Percentiles rank a stretch among this genome's conserved stretches.
Evolutionary conservation across 1,139 yeast genomes (phyloP).

Genomic region (Yamadazyma pseudoaaseri): DNA sequence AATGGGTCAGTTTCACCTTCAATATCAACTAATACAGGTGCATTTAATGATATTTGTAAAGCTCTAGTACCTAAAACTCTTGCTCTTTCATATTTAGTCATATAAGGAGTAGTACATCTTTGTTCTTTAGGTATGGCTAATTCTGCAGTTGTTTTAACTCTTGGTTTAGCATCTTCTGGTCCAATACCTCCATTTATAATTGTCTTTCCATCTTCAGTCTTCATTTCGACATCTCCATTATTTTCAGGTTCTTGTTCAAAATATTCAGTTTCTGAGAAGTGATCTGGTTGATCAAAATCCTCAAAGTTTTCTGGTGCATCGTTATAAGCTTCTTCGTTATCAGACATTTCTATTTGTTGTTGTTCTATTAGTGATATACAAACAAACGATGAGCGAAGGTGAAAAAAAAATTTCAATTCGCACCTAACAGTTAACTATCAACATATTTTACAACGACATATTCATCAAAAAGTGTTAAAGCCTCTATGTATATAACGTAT

Average conservation of each 20-base stretch:
- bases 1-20: slow-evolving; percentile 99
- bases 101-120: slow-evolving; percentile 94
- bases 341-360: slow-evolving; percentile 34
- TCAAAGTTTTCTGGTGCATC: slow-evolving; percentile 80
- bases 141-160: slow-evolving; percentile 67
- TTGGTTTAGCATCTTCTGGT: slow-evolving; percentile 54
- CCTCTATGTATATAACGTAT: slow-evolving; percentile 1
- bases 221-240: slow-evolving; percentile 47
- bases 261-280: slow-evolving; percentile 67
- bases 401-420: slow-evolving; percentile 1
- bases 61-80: slow-evolving; percentile 96
- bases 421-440: too few species aligned
- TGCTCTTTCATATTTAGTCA: slow-evolving; percentile 98
- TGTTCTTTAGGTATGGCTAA: slow-evolving; percentile 87
- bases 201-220: slow-evolving; percentile 72
- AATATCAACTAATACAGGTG: slow-evolving; percentile 95
- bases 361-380: not conserved
- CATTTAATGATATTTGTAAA: slow-evolving; percentile 93
- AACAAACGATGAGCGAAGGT: not conserved
- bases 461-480: not conserved
- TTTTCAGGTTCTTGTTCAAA: slow-evolving; percentile 41
- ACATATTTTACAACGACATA: too few species aligned
- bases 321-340: slow-evolving; percentile 60
- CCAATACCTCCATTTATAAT: slow-evolving; percentile 69
- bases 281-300: slow-evolving; percentile 75